Base-by-base conservation (phyloP, 305 asterid genomes). In the Fraxinus nigra region DNA sequence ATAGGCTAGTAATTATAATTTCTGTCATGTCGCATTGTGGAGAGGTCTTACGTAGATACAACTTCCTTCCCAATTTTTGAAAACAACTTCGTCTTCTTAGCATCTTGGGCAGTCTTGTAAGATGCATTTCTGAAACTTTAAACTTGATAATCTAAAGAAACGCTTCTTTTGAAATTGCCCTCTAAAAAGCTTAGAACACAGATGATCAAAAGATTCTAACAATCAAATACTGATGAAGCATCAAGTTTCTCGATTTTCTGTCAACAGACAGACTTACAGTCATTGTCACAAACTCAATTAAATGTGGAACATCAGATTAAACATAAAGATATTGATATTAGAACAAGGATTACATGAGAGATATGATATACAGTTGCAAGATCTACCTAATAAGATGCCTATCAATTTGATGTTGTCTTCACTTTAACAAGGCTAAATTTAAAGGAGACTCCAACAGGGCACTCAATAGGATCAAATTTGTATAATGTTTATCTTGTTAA, bases 21-120 rank as follows among this genome's bases (percentile, higher is more conserved):
- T 72, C 61, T 35, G 13, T 28, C 28, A 76, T 61, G 72, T 56
- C 82, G 56, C 3, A 7, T 72, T 4, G 34, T 33, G 72, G 73
- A 65, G 67, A 82, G 51, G 72, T 4, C 99, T 92, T 92, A 93
- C 96, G 92, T 98, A 48, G 98, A 92, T 48, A 94, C 96, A 80
- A 95, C 93, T 88, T 92, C 95, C 89, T 95, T 95, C 87, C 98
- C 99, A 1, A 94, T 89, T 89, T 93, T 92, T 22, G 93, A 87
- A 51, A 85, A 92, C 78, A 93, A 82, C 89, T 95, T 95, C 78
- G 89, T 75, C 90, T 95, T 93, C 93, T 92, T 95, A 79, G 91
- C 92, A 89, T 91, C 88, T 80, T 91, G 92, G 70, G 97, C 89
- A 65, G 93, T 92, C 99, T 95, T n/a, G 48, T 63, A 73, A 76